Evolutionary conservation across 140 eudicot genomes (phyloP).

Genomic region (Stevia rebaudiana): DNA sequence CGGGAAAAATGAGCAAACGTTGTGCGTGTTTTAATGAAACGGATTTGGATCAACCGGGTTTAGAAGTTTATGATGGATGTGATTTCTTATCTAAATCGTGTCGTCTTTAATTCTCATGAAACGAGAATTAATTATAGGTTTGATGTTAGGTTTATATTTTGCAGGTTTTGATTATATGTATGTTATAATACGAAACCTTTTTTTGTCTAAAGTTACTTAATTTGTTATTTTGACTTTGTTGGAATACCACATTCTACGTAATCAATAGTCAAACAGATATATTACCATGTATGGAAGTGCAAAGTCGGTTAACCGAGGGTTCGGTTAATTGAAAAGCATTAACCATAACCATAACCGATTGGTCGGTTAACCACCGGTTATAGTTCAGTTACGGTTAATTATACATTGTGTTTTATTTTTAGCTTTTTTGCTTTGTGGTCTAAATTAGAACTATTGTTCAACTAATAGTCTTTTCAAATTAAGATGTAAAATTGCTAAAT

Average conservation of each 20-base stretch:
- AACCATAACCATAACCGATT: no score
- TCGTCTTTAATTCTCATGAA: conserved; percentile 22
- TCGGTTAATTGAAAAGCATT: no score
- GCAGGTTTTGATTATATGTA: not conserved
- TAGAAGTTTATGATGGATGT: conserved; percentile 80
- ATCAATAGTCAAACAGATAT: not conserved
- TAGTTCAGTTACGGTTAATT: no score
- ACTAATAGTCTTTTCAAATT: no score
- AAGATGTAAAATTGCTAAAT: no score
- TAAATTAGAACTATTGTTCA: no score
- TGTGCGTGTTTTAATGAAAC: conserved; percentile 73
- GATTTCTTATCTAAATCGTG: conserved; percentile 46
- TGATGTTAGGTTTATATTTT: not conserved
- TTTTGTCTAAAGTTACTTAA: not conserved
- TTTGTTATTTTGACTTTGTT: not conserved
- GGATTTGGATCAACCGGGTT: conserved; percentile 55
- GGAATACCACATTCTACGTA: conserved; percentile 3
- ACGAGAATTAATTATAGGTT: not conserved
- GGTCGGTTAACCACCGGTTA: no score
- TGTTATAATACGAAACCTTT: not conserved
- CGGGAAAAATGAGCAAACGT: conserved; percentile 94
- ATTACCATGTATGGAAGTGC: not conserved
- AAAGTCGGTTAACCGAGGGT: no score
- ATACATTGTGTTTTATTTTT: no score
- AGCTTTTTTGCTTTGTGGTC: no score